phyloP scores from a whole-genome alignment of 2,329 filamentous ascomycete genomes.

The Exophiala alcalophila region DNA sequence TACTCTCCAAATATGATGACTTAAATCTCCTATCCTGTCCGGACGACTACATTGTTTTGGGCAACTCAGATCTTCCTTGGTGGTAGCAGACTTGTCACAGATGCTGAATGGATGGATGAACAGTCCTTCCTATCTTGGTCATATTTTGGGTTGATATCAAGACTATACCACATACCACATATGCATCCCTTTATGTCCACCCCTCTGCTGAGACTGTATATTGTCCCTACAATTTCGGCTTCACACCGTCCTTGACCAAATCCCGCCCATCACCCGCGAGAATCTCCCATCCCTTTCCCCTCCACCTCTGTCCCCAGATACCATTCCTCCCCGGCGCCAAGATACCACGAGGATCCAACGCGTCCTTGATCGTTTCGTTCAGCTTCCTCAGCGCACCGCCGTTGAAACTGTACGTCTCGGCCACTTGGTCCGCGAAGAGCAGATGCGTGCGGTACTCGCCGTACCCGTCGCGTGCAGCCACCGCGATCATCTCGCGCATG shows the following conservation, averaged over 20 bases:
- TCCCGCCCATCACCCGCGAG: slow-evolving; percentile 21
- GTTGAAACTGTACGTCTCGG: slow-evolving; percentile 45
- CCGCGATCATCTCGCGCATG: slow-evolving; percentile 37
- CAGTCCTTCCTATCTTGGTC: too few relatives aligned
- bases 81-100: too few relatives aligned
- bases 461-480: slow-evolving; percentile 43
- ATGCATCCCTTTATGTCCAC: too few relatives aligned
- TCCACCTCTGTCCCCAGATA: slow-evolving; percentile 37
- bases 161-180: too few relatives aligned
- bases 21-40: too few relatives aligned
- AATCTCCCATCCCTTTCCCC: slow-evolving; percentile 25
- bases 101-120: too few relatives aligned
- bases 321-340: slow-evolving; percentile 48
- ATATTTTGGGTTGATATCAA: too few relatives aligned
- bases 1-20: too few relatives aligned
- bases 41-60: too few relatives aligned
- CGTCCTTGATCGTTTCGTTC: slow-evolving; percentile 48
- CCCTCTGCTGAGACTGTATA: too few relatives aligned
- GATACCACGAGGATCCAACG: slow-evolving; percentile 49
- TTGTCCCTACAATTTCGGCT: slow-evolving; percentile 16
- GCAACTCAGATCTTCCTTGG: too few relatives aligned
- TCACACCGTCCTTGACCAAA: slow-evolving; percentile 20
- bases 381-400: slow-evolving; percentile 43
- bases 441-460: slow-evolving; percentile 50
- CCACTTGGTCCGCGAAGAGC: slow-evolving; percentile 47